phyloP scores from a whole-genome alignment of 352 stramenopile genomes.

The Phytophthora tubulina region DNA sequence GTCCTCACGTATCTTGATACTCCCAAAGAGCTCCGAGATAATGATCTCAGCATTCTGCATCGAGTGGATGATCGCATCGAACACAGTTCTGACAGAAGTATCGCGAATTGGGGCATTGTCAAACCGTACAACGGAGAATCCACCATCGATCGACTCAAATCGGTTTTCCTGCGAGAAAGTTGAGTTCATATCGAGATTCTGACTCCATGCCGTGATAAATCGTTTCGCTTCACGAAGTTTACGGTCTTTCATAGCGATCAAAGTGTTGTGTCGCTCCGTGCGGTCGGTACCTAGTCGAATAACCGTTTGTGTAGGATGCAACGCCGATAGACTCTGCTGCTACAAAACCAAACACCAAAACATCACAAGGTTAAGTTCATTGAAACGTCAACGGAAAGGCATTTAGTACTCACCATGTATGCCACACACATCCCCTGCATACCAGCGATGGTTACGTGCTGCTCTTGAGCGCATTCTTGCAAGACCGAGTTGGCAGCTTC shows the following conservation, averaged over 20 bases:
- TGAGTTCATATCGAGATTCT: slow-evolving; percentile 25
- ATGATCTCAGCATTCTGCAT: slow-evolving; percentile 59
- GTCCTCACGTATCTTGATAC: slow-evolving; percentile 60
- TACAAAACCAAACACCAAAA: slow-evolving; percentile 6
- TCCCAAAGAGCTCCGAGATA: slow-evolving; percentile 57
- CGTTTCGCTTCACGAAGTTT: slow-evolving; percentile 39
- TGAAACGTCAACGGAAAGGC: neutral
- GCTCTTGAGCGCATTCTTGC: slow-evolving; percentile 29
- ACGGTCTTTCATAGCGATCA: slow-evolving; percentile 34
- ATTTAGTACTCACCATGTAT: slow-evolving; percentile 13
- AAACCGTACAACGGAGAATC: slow-evolving; percentile 49
- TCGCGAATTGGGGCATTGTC: slow-evolving; percentile 47
- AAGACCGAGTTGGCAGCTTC: slow-evolving; percentile 30
- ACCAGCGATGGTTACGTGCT: slow-evolving; percentile 35
- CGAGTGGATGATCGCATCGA: slow-evolving; percentile 51
- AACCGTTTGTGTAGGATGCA: slow-evolving; percentile 18
- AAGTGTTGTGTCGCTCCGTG: slow-evolving; percentile 22
- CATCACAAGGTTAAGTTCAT: neutral
- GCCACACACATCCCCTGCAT: slow-evolving; percentile 26
- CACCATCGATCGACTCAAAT: slow-evolving; percentile 39
- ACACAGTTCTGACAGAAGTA: slow-evolving; percentile 38
- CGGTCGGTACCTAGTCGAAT: slow-evolving; percentile 30
- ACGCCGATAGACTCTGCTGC: slow-evolving; percentile 15
- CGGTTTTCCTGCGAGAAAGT: slow-evolving; percentile 38
- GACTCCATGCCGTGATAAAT: slow-evolving; percentile 39